phyloP scores from a whole-genome alignment of 1,139 yeast genomes.

The Kluyveromyces sp. region DNA sequence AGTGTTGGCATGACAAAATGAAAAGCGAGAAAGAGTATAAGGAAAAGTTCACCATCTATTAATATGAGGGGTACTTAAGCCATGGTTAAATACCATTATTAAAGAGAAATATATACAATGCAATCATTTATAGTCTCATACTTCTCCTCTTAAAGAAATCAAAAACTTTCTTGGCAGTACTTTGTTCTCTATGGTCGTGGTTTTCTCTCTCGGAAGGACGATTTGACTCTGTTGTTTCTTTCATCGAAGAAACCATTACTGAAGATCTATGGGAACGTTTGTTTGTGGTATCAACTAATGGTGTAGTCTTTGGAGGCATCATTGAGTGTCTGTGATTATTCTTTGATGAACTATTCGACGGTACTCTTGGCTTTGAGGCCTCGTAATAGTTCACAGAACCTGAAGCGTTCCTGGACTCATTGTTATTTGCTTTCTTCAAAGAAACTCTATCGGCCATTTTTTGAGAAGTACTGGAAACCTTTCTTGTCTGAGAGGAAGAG shows the following conservation, averaged over 20 bases:
- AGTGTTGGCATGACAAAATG: too few relatives aligned
- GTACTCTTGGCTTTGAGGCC: slow-evolving; percentile 11
- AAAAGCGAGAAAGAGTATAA: too few relatives aligned
- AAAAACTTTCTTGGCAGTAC: slow-evolving; percentile 72
- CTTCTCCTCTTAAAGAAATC: slow-evolving; percentile 78
- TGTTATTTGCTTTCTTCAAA: neutral
- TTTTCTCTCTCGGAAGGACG: neutral
- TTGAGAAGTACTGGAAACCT: neutral
- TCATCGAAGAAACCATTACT: slow-evolving; percentile 1
- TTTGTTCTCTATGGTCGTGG: slow-evolving; percentile 31
- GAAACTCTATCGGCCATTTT: neutral
- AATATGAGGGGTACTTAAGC: too few relatives aligned
- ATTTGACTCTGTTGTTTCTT: neutral
- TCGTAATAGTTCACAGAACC: slow-evolving; percentile 40
- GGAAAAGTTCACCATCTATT: too few relatives aligned
- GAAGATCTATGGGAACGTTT: slow-evolving; percentile 3
- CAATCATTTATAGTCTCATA: slow-evolving; percentile 29
- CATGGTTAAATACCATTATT: neutral
- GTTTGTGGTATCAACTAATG: neutral
- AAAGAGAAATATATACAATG: neutral
- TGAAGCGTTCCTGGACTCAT: slow-evolving; percentile 18
- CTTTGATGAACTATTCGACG: slow-evolving; percentile 1
- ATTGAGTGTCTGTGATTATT: slow-evolving; percentile 2
- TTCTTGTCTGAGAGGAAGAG: slow-evolving; percentile 3
- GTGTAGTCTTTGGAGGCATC: slow-evolving; percentile 4